Evolutionary conservation across 352 stramenopile genomes (phyloP), one percentile per base, ranked within the genome.

Genomic region (Pythium myriotylum): DNA sequence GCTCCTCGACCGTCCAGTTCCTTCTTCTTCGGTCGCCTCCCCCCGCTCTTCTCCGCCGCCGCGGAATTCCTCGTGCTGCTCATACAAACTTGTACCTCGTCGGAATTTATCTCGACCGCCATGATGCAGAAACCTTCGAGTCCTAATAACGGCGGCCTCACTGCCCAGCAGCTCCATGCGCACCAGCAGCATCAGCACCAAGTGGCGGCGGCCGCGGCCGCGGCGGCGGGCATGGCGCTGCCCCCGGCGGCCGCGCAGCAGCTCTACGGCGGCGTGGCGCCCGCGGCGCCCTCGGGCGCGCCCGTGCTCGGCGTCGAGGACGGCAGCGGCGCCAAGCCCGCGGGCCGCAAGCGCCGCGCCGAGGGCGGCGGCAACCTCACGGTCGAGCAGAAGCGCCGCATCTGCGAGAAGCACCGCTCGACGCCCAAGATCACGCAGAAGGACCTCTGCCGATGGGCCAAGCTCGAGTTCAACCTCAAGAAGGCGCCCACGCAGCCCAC

Each of bases 391-490:
- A 93, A 93, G 79, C 86, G 84, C 20, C 82, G 84, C 65, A 95
- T 95, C 69, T 93, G 84, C 61, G 84, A 93, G 72, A 95, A 95
- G 66, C 81, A 95, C 72, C 82, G 82, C 23, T 81, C 66, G 53
- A 93, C 84, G 66, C 86, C 86, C 52, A 93, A 93, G 72, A 93
- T 93, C 70, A 95, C 86, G 62, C 86, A 95, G 67, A 93, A 95
- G 67, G 86, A 95, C 60, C 53, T 95, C 39, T 93, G 84, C 51
- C 84, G 86, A 54, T 95, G 86, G 86, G 86, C 86, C 50, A 95
- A 93, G 77, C 83, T 93, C 65, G 84, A 95, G 80, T 95, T 95
- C 58, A 90, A 91, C 61, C 73, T 95, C 19, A 77, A 85, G 51
- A 89, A 90, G 51, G 84, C 79, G 24, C 86, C 86, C 33, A 95